phyloP scores from a whole-genome alignment of 2,329 filamentous ascomycete genomes.

The Fusarium fracticaudum region DNA sequence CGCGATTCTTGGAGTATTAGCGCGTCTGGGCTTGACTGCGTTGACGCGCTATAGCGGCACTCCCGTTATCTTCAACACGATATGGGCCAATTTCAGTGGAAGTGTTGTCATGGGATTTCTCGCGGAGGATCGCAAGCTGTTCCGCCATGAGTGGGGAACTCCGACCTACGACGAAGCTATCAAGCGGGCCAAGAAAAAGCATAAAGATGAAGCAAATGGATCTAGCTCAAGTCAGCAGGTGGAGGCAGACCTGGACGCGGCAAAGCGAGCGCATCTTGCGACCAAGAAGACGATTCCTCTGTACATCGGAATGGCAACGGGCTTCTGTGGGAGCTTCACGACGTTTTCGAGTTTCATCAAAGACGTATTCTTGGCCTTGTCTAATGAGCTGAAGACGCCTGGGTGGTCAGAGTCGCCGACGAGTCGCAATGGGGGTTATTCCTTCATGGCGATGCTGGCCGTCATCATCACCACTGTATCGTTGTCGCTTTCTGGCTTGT shows the following conservation, averaged over 20 bases:
- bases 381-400: slow-evolving; percentile 70
- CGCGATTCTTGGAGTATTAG: slow-evolving; percentile 83
- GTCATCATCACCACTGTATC: slow-evolving; percentile 78
- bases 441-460: slow-evolving; percentile 81
- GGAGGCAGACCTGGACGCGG: slow-evolving; percentile 52
- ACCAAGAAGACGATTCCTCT: slow-evolving; percentile 88
- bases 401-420: slow-evolving; percentile 50
- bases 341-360: slow-evolving; percentile 89
- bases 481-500: slow-evolving; percentile 75
- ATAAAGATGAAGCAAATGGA: slow-evolving; percentile 51
- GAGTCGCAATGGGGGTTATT: slow-evolving; percentile 76
- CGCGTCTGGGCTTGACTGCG: slow-evolving; percentile 81
- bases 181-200: slow-evolving; percentile 44
- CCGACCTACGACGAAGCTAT: slow-evolving; percentile 51
- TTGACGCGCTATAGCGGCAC: slow-evolving; percentile 82
- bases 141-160: slow-evolving; percentile 72
- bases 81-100: slow-evolving; percentile 91
- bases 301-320: slow-evolving; percentile 86
- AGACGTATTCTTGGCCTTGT: slow-evolving; percentile 80
- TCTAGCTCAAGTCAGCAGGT: slow-evolving; percentile 18
- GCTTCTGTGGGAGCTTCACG: slow-evolving; percentile 90
- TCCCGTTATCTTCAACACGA: slow-evolving; percentile 75
- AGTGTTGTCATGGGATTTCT: slow-evolving; percentile 88
- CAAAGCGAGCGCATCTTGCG: slow-evolving; percentile 67
- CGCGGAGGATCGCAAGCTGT: slow-evolving; percentile 79